Conservation (phyloP, 257 asterid species). For the Salvia hispanica region DNA sequence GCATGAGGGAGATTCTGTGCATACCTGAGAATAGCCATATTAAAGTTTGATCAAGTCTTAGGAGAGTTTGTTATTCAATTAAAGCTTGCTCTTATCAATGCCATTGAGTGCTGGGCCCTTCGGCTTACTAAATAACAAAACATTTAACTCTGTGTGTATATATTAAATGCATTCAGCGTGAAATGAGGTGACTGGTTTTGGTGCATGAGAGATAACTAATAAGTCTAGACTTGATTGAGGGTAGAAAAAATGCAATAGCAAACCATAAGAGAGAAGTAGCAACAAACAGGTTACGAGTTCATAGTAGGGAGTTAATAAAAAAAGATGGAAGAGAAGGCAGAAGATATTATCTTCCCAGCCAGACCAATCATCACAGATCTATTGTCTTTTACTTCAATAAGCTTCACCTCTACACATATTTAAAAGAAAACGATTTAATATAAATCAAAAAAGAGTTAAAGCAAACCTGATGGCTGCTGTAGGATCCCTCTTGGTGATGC, state of each 20-base stretch:
- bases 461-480: slow-evolving; percentile 68
- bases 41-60: slow-evolving; percentile 27
- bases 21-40: slow-evolving; percentile 54
- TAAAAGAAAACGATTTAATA: slow-evolving; percentile 1
- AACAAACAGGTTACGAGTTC: not conserved
- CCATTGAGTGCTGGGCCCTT: not conserved
- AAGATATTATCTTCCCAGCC: slow-evolving; percentile 9
- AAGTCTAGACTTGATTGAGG: slow-evolving; percentile 7
- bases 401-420: not conserved
- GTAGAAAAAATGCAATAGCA: slow-evolving; percentile 6
- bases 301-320: not conserved
- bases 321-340: slow-evolving; percentile 1
- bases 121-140: not conserved
- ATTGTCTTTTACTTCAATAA: slow-evolving; percentile 17
- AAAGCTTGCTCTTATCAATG: slow-evolving; percentile 14
- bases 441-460: slow-evolving; percentile 10
- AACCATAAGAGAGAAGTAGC: slow-evolving; percentile 13
- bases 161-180: not conserved
- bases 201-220: not conserved
- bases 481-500: slow-evolving; percentile 68
- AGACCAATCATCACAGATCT: slow-evolving; percentile 16
- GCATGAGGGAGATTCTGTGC: slow-evolving; percentile 57
- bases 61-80: not conserved
- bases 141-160: not conserved
- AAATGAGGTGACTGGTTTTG: slow-evolving; percentile 16